Evolutionary conservation across 2,329 filamentous ascomycete species (phyloP), one percentile per base, ranked within the genome.

Genomic region (Penicillium rolfsii): DNA sequence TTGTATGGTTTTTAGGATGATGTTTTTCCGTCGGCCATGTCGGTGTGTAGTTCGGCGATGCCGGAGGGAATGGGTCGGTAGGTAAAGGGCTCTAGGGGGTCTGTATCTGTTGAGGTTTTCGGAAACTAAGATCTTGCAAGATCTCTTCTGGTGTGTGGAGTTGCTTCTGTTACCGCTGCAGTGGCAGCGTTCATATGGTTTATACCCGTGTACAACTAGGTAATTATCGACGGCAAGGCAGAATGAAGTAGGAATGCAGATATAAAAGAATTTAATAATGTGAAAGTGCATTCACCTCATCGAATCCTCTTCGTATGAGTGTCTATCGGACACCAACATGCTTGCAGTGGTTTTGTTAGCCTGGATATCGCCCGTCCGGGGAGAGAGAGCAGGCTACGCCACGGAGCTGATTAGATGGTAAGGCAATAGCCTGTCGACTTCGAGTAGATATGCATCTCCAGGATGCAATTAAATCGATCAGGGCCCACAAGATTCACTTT

Each of bases 1-100:
- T 38, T 28, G n/a, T 35, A 19, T 33, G 16, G 9, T 45, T 48
- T 30, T 14, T 52, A 74, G 72, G 72, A 74, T 61, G 72, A 73
- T 38, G 61, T 68, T 40, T 58, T 52, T 38, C 61, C 66, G 19
- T 41, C 38, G 41, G 49, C 35, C 9, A 55, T 62, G 52, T 69
- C 66, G 35, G 63, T 61, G 57, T 62, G 54, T 53, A 66, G 61
- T 59, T 67, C 67, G 33, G 63, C 38, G 36, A 36, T 58, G 30
- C 50, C 59, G 28, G 55, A 38, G 43, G 53, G 53, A 12, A 49
- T 58, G n/a, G 22, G 50, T 55, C 19, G 36, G 19, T 43, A 45
- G 49, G 33, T 57, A 16, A 11, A 33, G 30, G 30, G 22, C 33
- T 24, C 12, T 38, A 24, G 28, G 8, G 40, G 28, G 36, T 26